These are phyloP conservation scores for Pleurotus giganteus DNA, from an alignment of 768 basidiomycete species.

Conservation along the genomic window DNA sequence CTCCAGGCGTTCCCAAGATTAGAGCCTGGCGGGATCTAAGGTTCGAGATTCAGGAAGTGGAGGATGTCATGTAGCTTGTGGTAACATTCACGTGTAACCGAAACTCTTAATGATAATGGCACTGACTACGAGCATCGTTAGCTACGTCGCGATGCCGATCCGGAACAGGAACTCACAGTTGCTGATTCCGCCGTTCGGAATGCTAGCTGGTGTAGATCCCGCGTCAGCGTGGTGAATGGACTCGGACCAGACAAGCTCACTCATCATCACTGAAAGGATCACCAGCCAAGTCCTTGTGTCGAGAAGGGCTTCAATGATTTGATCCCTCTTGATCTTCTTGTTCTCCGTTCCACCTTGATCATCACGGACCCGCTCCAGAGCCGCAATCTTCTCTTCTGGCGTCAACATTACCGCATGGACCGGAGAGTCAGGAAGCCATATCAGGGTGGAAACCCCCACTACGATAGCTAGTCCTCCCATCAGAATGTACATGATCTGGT, in stretches of 20 bases:
- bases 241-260: conserved; percentile 31
- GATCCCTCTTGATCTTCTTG: conserved; percentile 56
- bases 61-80: background rate
- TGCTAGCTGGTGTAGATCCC: conserved; percentile 43
- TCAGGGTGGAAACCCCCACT: conserved; percentile 52
- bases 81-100: conserved; percentile 54
- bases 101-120: conserved; percentile 63
- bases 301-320: conserved; percentile 52
- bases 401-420: conserved; percentile 56
- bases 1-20: conserved; percentile 57
- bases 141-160: background rate
- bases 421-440: conserved; percentile 67
- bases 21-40: conserved; percentile 56
- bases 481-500: conserved; percentile 60
- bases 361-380: conserved; percentile 63
- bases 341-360: conserved; percentile 65
- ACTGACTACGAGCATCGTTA: conserved; percentile 38
- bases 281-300: conserved; percentile 65
- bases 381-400: conserved; percentile 58
- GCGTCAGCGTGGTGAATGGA: conserved; percentile 9
- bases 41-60: background rate
- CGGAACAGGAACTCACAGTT: conserved; percentile 43
- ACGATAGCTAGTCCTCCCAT: conserved; percentile 60
- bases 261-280: conserved; percentile 54
- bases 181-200: conserved; percentile 62